Evolutionary conservation across 2,329 filamentous ascomycete species (phyloP).

Genomic region (Neofusicoccum ribis): DNA sequence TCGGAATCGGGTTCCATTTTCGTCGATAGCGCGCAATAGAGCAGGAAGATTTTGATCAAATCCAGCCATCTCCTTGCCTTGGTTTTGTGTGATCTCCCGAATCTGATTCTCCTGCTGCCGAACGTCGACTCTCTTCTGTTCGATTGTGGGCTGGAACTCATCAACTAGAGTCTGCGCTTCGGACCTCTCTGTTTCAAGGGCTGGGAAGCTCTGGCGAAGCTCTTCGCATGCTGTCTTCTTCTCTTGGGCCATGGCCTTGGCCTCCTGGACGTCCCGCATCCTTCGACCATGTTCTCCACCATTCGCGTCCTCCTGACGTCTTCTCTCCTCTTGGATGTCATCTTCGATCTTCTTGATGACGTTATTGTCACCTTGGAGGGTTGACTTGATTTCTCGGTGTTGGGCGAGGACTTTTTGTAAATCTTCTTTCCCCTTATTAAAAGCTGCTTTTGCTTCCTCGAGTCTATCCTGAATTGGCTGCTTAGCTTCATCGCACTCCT

Average conservation of each 20-base stretch:
- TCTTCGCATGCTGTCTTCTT: constrained; percentile 45
- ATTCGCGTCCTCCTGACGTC: constrained; percentile 61
- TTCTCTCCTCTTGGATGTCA: constrained; percentile 57
- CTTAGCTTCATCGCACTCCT: constrained; percentile 37
- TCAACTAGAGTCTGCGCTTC: constrained; percentile 30
- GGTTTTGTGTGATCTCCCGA: constrained; percentile 55
- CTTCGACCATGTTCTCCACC: constrained; percentile 69
- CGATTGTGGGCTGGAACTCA: constrained; percentile 27
- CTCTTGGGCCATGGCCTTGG: constrained; percentile 52
- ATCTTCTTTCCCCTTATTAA: constrained; percentile 55
- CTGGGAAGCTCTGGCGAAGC: constrained; percentile 39
- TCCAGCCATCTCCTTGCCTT: constrained; percentile 61
- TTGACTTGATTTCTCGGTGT: constrained; percentile 57
- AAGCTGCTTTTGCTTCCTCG: constrained; percentile 52
- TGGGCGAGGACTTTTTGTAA: constrained; percentile 55
- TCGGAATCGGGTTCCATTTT: constrained; percentile 64
- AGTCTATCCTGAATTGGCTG: constrained; percentile 50
- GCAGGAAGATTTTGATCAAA: constrained; percentile 63
- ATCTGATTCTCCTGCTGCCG: constrained; percentile 54
- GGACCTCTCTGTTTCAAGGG: constrained; percentile 36
- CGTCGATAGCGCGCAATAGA: constrained; percentile 68
- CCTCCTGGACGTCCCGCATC: constrained; percentile 59
- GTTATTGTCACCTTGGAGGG: constrained; percentile 59
- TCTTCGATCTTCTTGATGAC: constrained; percentile 47
- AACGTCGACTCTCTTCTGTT: constrained; percentile 51